Conservation (phyloP, 23 red algal species). For the Pyropia yezoensis region DNA sequence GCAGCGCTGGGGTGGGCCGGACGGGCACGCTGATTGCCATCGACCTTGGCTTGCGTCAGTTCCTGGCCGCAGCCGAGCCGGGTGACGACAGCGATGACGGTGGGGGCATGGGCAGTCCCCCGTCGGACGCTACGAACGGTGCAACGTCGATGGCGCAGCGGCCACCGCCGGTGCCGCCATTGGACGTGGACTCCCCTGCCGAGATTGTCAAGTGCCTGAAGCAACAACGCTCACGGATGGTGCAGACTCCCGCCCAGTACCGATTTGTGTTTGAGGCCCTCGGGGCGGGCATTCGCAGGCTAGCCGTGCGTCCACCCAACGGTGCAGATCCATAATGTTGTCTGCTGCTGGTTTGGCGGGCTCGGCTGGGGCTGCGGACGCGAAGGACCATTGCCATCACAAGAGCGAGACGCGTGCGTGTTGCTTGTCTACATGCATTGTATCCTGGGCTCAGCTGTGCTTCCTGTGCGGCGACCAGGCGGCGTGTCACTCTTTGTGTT, state of each 20-base stretch:
- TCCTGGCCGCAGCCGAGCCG: slow-evolving; percentile 16
- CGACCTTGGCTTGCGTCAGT: slow-evolving; percentile 54
- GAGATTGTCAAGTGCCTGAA: slow-evolving; percentile 57
- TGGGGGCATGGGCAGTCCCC: not conserved
- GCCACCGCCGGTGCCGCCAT: not conserved
- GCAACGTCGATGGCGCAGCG: no score
- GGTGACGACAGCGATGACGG: slow-evolving; percentile 12
- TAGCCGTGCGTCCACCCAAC: no score
- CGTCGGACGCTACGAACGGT: no score
- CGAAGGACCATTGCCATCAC: no score
- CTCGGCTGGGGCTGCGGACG: no score
- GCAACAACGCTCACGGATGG: slow-evolving; percentile 69
- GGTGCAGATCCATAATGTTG: no score
- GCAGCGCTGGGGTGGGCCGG: slow-evolving; percentile 79
- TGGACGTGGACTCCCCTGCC: slow-evolving; percentile 30
- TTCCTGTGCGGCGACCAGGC: no score
- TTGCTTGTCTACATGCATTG: no score
- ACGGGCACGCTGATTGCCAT: slow-evolving; percentile 80
- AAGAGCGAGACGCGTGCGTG: no score
- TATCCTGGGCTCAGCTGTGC: no score
- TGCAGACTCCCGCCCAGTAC: slow-evolving; percentile 85
- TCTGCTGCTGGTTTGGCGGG: no score
- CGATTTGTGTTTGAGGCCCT: slow-evolving; percentile 57
- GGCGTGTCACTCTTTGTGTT: no score
- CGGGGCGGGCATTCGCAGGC: slow-evolving; percentile 29